These are phyloP conservation scores for Apiospora malaysiana DNA, from an alignment of 2,329 filamentous ascomycete genomes.

Conservation along the genomic window DNA sequence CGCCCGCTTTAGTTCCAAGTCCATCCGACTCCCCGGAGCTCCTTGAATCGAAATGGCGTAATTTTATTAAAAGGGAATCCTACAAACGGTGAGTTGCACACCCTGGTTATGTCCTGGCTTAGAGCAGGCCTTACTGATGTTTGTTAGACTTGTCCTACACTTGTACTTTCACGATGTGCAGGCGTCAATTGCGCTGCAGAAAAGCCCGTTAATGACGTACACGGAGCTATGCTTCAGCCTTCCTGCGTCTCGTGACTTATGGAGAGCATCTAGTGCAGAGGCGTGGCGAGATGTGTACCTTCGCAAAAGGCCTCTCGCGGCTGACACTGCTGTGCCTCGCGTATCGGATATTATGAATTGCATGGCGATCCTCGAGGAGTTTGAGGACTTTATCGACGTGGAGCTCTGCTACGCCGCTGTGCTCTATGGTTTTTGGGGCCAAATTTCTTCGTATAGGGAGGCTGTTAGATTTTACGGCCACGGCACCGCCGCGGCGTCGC, in stretches of 20 bases:
- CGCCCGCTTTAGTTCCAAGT: constrained; percentile 28
- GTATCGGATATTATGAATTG: constrained; percentile 34
- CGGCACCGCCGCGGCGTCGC: constrained; percentile 16
- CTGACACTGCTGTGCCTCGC: constrained; percentile 30
- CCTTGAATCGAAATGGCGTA: constrained; percentile 35
- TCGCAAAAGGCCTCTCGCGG: constrained; percentile 29
- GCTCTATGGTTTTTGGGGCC: constrained; percentile 40
- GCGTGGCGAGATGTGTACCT: constrained; percentile 35
- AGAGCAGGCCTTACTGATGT: not conserved
- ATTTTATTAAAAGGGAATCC: constrained; percentile 36
- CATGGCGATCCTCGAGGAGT: constrained; percentile 30
- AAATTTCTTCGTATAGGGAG: constrained; percentile 40
- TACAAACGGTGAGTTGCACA: constrained; percentile 33
- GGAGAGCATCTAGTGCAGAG: constrained; percentile 34
- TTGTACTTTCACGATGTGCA: constrained; percentile 36
- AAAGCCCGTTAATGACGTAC: constrained; percentile 32
- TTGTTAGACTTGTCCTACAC: constrained; percentile 34
- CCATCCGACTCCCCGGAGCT: constrained; percentile 31
- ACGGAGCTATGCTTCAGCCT: constrained; percentile 35
- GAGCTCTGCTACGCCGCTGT: constrained; percentile 39
- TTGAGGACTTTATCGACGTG: constrained; percentile 35
- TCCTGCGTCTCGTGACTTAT: constrained; percentile 35
- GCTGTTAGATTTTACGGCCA: constrained; percentile 37
- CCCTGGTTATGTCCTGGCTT: not conserved
- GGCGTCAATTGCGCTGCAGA: constrained; percentile 34